Evolutionary conservation across 2,329 filamentous ascomycete species (phyloP).

Genomic region (Colletotrichum musae): DNA sequence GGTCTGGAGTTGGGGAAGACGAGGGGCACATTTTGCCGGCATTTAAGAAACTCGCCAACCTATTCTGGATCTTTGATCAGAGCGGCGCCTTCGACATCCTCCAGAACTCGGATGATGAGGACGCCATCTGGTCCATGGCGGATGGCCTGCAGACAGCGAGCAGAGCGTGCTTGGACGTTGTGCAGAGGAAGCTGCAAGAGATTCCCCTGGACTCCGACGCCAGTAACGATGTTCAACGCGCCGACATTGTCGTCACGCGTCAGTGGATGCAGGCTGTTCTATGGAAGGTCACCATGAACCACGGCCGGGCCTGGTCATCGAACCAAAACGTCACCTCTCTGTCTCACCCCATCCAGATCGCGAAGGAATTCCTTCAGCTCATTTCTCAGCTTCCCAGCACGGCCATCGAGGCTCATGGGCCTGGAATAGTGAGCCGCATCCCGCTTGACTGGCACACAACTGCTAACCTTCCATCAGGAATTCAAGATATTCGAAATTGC

Average conservation of each 20-base stretch:
- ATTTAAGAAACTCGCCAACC: constrained; percentile 63
- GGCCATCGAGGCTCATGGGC: constrained; percentile 64
- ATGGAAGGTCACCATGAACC: constrained; percentile 58
- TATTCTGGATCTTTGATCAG: constrained; percentile 66
- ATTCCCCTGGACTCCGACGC: constrained; percentile 54
- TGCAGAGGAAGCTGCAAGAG: constrained; percentile 61
- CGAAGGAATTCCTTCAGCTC: constrained; percentile 60
- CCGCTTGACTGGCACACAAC: not conserved
- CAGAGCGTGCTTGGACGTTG: constrained; percentile 52
- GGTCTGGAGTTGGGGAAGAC: constrained; percentile 53
- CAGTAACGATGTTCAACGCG: constrained; percentile 64
- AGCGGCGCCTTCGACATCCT: constrained; percentile 64
- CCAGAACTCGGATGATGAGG: constrained; percentile 52
- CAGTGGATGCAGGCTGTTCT: constrained; percentile 67
- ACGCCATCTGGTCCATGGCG: constrained; percentile 48
- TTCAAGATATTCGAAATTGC: constrained; percentile 64
- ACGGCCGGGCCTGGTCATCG: constrained; percentile 46
- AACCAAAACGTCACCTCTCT: constrained; percentile 42
- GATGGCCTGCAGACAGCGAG: constrained; percentile 36
- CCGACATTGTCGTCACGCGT: constrained; percentile 63
- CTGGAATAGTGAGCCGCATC: constrained; percentile 53
- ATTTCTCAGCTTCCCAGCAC: constrained; percentile 60
- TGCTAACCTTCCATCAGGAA: constrained; percentile 44
- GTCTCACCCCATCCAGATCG: constrained; percentile 58
- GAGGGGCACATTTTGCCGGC: constrained; percentile 61